Conservation (phyloP, 805 yeast species). For the Pichia kluyveri region DNA sequence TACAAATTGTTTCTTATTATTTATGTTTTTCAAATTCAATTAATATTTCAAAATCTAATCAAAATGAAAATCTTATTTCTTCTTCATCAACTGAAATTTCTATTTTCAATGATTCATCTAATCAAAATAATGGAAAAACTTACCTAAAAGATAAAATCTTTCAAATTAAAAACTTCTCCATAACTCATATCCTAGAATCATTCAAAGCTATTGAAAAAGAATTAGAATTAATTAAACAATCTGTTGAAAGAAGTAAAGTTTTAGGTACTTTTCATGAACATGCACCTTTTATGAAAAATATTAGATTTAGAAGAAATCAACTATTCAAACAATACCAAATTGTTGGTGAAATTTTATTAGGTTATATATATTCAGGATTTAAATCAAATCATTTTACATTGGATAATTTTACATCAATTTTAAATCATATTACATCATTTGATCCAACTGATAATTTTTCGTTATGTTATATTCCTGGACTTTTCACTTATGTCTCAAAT, state of each 20-base stretch:
- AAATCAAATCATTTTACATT: conserved; percentile 23
- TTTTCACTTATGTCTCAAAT: conserved; percentile 36
- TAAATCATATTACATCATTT: conserved; percentile 39
- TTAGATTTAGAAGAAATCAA: conserved; percentile 53
- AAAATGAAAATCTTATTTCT: too few relatives aligned
- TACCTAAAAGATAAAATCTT: neutral
- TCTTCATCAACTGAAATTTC: neutral
- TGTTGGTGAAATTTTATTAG: conserved; percentile 56
- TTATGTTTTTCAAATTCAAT: conserved; percentile 15
- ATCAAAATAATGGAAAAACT: neutral
- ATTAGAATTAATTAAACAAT: conserved; percentile 44
- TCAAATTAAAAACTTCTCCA: conserved; percentile 1
- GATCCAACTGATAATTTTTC: conserved; percentile 55
- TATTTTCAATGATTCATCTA: neutral
- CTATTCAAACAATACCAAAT: conserved; percentile 61
- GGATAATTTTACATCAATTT: conserved; percentile 30
- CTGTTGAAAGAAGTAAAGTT: conserved; percentile 42
- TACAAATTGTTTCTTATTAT: conserved; percentile 50
- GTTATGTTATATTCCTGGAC: conserved; percentile 55
- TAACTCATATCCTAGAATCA: conserved; percentile 30
- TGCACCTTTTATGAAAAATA: conserved; percentile 35
- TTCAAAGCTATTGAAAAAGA: conserved; percentile 52
- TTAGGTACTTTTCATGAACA: conserved; percentile 38
- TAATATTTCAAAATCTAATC: neutral
- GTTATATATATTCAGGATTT: conserved; percentile 30